Evolutionary conservation across 2,329 filamentous ascomycete genomes (phyloP), one percentile per base, ranked within the genome.

Genomic region (Phoma sp.): DNA sequence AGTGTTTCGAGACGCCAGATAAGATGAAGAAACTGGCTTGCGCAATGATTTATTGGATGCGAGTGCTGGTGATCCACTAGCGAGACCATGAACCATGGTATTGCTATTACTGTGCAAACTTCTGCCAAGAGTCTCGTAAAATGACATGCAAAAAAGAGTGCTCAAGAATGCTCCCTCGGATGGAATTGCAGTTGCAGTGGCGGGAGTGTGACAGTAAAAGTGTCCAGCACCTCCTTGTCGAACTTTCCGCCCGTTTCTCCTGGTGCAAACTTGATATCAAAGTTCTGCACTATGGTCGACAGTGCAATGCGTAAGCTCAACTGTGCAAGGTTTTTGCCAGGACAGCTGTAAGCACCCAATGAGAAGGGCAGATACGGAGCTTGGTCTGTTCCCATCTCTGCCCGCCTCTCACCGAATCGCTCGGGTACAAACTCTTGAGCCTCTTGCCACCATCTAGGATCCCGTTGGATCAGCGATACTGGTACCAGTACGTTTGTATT

Each of bases 381-480:
- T 17, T 55, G 36, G 17, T 61, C 56, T 5, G 63, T 66, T 25
- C 50, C 48, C 60, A 63, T 58, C 47, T 64, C 61, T 32, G 4
- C n/a, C 12, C 47, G 40, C 33, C 40, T 40, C 45, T 61, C 63
- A 1, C 63, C 56, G 24, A 52, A 66, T 4, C 61, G 45, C 39
- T 66, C 63, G 4, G 60, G 63, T 10, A 64, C 37, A 15, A 63
- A 65, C 1, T 58, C 51, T 1, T 56, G 35, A 13, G 53, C 24
- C 17, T 61, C 36, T 33, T 44, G 36, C 53, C 58, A 63, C 55
- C 56, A 65, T 40, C 58, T 43, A n/a, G 53, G 43, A 38, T 61
- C 73, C 69, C 60, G 55, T 33, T 76, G 72, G 10, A 63, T 63
- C 7, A 58, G 47, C 1, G 45, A 44, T 31, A 49, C 37, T 9